Evolutionary conservation across 1,284 basidiomycete species (phyloP), one percentile per base, ranked within the genome.

Genomic region (Stygiomarasmius scandens): DNA sequence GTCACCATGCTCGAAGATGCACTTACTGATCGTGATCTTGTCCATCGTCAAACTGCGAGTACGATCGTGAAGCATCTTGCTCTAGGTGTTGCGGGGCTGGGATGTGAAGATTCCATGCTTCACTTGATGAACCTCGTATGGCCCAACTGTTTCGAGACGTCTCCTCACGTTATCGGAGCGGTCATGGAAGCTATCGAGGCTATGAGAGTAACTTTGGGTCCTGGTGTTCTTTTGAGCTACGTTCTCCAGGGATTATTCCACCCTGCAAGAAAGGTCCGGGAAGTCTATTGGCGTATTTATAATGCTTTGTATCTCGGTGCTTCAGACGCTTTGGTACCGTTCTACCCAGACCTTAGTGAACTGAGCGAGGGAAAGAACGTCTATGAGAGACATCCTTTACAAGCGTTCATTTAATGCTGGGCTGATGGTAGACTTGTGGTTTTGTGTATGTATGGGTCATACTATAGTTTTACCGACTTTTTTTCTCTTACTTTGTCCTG

Each of bases 11-110:
- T 99, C 45, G 97, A 99, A 74, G 97, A 99, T 66, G 96, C 96
- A 1, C 82, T 99, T 52, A 99, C 96, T 16, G 97, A 99, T 72
- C 91, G 97, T 60, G 97, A 99, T 69, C 89, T 97, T 53, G 97
- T 99, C 25, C 97, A 99, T 72, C 90, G 97, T 55, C 97, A 99
- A 71, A 99, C 97, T 0, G 95, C 96, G 0, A 95, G 93, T 62
- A 96, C 96, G n/a, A 99, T 99, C 67, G 96, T 99, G 66, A 98
- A 98, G 78, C 97, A 99, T 73, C 79, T 99, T 47, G 95, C 97
- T 1, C 86, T 99, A 32, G 97, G 97, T 46, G 96, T 97, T 3
- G 96, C 96, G 0, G 97, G 97, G 45, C 83, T 98, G 14, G 97
- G 97, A 0, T 96, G 95, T 68, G 97, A 99, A 74, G 97, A 99